These are phyloP conservation scores for Botrytis byssoidea DNA, from an alignment of 2,329 filamentous ascomycete genomes.

Conservation along the genomic window DNA sequence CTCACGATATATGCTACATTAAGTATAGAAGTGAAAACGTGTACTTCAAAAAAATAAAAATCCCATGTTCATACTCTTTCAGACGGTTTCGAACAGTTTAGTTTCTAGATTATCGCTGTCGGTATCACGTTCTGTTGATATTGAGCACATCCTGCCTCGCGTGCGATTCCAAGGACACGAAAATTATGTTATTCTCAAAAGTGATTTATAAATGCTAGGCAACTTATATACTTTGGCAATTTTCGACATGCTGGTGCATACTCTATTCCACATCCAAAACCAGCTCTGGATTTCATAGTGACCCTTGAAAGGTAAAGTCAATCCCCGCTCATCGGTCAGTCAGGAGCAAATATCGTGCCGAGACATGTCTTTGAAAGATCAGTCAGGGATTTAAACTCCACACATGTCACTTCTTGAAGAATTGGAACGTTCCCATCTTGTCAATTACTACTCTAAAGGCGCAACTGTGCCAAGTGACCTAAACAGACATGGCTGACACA, in stretches of 20 bases:
- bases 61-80: background rate
- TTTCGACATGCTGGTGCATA: accelerated
- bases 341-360: background rate
- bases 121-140: background rate
- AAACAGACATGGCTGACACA: background rate
- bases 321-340: background rate
- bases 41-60: background rate
- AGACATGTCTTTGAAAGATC: background rate
- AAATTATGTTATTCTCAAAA: background rate
- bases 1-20: background rate
- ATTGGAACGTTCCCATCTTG: background rate
- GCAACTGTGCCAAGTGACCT: background rate
- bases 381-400: background rate
- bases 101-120: background rate
- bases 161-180: background rate
- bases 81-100: background rate
- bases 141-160: background rate
- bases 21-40: background rate
- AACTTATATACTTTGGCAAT: accelerated
- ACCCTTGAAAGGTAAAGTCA: background rate
- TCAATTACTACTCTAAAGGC: background rate
- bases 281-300: background rate
- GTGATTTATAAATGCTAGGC: background rate
- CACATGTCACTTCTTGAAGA: background rate
- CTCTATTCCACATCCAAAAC: background rate